Percentiles rank a stretch among this genome's conserved stretches.
These are phyloP conservation scores for Gamarada debralockiae DNA, from an alignment of 495 filamentous ascomycete genomes.

Conservation along the genomic window DNA sequence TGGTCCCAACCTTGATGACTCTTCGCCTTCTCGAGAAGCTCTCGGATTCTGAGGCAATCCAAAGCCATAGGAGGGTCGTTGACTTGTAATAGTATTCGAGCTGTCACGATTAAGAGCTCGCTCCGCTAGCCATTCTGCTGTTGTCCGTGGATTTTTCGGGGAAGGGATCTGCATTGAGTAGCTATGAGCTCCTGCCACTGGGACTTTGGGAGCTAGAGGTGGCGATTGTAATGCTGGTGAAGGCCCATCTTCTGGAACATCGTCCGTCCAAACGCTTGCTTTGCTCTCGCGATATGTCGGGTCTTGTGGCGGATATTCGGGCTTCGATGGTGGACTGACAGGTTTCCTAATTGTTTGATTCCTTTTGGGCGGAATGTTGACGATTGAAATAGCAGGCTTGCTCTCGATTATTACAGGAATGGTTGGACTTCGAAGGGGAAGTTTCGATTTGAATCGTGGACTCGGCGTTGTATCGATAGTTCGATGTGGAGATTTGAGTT, in stretches of 20 bases:
- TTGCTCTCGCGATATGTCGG: constrained; percentile 13
- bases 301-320: neutral
- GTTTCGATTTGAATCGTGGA: neutral
- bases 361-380: neutral
- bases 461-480: constrained; percentile 2
- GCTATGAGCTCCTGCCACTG: neutral
- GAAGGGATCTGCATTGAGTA: constrained; percentile 13
- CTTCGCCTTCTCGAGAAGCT: neutral
- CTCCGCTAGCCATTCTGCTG: constrained; percentile 22
- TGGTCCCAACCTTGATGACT: neutral
- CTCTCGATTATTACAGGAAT: neutral
- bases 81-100: neutral
- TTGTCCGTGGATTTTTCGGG: constrained; percentile 7
- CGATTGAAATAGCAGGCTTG: neutral
- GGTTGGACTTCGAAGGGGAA: constrained; percentile 1
- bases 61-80: neutral
- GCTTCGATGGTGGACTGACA: neutral
- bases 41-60: neutral
- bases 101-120: neutral
- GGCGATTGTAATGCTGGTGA: constrained; percentile 6
- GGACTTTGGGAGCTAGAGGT: neutral
- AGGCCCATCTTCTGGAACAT: constrained; percentile 5
- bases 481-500: constrained; percentile 19
- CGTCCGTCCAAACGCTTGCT: constrained; percentile 24
- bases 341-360: neutral